Conservation (phyloP, 2,329 filamentous ascomycete species). For the Cryphonectria japonica region DNA sequence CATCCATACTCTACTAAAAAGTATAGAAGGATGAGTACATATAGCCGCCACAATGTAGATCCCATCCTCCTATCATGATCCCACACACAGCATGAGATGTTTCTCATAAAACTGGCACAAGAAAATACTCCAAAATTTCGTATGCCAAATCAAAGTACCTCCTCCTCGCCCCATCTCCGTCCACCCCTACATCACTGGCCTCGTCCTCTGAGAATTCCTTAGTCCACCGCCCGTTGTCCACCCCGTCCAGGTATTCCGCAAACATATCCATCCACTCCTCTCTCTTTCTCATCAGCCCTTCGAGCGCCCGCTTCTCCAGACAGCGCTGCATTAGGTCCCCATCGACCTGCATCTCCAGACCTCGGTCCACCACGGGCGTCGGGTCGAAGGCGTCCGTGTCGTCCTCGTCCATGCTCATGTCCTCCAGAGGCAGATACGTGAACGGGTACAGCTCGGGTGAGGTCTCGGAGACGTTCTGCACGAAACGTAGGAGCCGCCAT, state of each 20-base stretch:
- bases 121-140: constrained; percentile 56
- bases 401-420: constrained; percentile 31
- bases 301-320: constrained; percentile 45
- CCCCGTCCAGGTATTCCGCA: constrained; percentile 50
- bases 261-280: constrained; percentile 46
- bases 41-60: neutral
- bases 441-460: constrained; percentile 56
- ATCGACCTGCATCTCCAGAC: constrained; percentile 64
- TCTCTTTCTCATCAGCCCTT: constrained; percentile 10
- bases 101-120: constrained; percentile 52
- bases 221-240: constrained; percentile 53
- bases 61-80: neutral
- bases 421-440: constrained; percentile 36
- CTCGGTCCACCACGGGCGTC: constrained; percentile 47
- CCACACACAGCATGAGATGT: neutral
- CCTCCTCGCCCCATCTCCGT: constrained; percentile 32
- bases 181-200: constrained; percentile 33
- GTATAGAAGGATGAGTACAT: neutral
- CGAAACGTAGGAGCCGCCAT: constrained; percentile 70
- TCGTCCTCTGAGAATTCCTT: constrained; percentile 36
- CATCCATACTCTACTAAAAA: neutral
- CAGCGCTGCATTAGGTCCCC: constrained; percentile 67
- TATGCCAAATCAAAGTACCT: constrained; percentile 56
- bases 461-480: constrained; percentile 69
- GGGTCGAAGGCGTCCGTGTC: constrained; percentile 33